A percentile compares a stretch with the other conserved stretches of the same genome.
Conservation (phyloP, 164 flowering plant genomes). For the Stephania japonica region DNA sequence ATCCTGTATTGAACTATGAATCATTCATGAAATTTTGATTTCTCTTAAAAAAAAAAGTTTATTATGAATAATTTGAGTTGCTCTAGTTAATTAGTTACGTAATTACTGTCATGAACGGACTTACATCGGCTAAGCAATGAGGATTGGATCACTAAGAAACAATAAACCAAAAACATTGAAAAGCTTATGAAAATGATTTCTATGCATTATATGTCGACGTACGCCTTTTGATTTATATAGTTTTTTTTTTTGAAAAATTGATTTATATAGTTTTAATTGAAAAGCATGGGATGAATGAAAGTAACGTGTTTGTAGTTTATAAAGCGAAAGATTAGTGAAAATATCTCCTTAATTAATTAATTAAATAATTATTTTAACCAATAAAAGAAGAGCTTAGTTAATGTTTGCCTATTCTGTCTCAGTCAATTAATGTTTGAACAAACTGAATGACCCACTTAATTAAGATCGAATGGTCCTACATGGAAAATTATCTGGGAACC, state of each 20-base stretch:
- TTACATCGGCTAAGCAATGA: neutral
- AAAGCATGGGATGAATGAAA: neutral
- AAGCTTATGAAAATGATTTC: neutral
- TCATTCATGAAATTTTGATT: no score
- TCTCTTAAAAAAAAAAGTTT: neutral
- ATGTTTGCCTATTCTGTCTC: neutral
- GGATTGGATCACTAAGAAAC: neutral
- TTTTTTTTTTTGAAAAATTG: no score
- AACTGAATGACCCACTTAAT: neutral
- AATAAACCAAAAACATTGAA: neutral
- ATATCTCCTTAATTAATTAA: neutral
- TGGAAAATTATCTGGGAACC: no score
- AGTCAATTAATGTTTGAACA: neutral
- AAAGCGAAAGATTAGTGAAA: neutral
- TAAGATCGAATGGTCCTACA: no score
- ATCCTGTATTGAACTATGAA: no score
- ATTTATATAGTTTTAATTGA: no score
- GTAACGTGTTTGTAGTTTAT: neutral
- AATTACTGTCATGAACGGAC: neutral
- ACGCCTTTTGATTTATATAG: no score
- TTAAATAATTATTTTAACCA: neutral
- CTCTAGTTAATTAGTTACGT: neutral
- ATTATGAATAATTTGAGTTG: neutral
- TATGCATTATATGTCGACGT: no score
- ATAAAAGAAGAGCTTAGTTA: neutral